phyloP scores from a whole-genome alignment of 306 rosid species.

The Spatholobus suberectus region DNA sequence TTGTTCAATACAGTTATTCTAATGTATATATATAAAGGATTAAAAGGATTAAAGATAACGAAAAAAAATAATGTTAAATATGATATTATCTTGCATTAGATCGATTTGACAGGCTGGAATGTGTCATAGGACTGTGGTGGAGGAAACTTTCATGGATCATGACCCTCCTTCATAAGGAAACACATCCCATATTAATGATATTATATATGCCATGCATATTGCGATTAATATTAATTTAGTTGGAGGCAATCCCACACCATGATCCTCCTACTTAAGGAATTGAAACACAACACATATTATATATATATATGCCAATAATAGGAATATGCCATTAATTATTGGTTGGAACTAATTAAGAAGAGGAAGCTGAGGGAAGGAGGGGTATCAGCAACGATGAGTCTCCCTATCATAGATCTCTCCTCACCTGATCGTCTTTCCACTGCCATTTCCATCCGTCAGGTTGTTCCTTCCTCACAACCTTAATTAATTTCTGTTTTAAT shows the following conservation, averaged over 20 bases:
- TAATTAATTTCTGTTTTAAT: too few species aligned
- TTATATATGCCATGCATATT: background rate
- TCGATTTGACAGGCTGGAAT: too few species aligned
- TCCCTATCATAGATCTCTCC: conserved; percentile 3
- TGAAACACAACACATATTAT: background rate
- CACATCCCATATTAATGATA: background rate
- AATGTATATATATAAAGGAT: too few species aligned
- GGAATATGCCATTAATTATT: too few species aligned
- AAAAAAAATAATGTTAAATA: too few species aligned
- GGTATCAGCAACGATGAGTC: background rate
- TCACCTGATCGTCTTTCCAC: background rate
- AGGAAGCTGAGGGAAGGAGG: background rate
- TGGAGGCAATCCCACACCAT: background rate
- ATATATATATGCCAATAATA: too few species aligned
- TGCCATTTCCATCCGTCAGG: conserved; percentile 18
- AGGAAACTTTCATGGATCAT: background rate
- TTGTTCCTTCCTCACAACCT: background rate
- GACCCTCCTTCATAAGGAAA: background rate
- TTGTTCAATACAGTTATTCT: too few species aligned
- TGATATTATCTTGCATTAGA: too few species aligned
- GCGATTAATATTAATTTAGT: background rate
- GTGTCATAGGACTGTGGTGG: background rate
- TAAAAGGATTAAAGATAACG: too few species aligned
- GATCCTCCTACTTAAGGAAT: background rate
- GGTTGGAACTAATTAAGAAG: too few species aligned